Percentiles rank a stretch among this genome's conserved stretches.
phyloP scores from a whole-genome alignment of 257 asterid species.

The Gentiana straminea region DNA sequence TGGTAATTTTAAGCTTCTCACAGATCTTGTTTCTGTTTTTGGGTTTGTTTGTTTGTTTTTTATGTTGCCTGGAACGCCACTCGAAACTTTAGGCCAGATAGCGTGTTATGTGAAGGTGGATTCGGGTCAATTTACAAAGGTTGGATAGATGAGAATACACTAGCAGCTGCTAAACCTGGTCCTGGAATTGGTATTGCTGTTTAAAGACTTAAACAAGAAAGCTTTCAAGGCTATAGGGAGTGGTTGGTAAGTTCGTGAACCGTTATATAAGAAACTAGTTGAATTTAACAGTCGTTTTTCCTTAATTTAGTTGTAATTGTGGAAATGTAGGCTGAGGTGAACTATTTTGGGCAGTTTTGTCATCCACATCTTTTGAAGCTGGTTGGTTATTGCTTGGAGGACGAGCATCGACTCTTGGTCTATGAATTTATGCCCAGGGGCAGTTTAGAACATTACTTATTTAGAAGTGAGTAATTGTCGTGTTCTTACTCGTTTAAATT shows the following conservation, averaged over 20 bases:
- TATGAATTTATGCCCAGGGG: constrained; percentile 28
- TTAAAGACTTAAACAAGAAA: constrained; percentile 61
- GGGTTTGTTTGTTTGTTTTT: too few species aligned
- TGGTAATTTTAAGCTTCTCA: too few species aligned
- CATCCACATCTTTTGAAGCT: constrained; percentile 23
- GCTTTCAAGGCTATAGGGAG: constrained; percentile 73
- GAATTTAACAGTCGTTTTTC: background rate
- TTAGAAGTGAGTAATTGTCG: constrained; percentile 36
- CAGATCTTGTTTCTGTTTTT: too few species aligned
- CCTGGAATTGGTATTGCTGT: constrained; percentile 71
- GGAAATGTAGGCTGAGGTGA: constrained; percentile 25
- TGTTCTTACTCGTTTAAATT: constrained; percentile 19
- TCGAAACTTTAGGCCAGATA: constrained; percentile 77
- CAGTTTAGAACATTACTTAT: constrained; percentile 28
- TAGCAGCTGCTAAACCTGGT: constrained; percentile 64
- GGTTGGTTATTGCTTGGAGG: constrained; percentile 30
- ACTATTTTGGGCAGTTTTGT: constrained; percentile 28
- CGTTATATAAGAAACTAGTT: too few species aligned
- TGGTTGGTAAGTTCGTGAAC: constrained; percentile 82
- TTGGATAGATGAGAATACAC: constrained; percentile 67
- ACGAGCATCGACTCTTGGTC: constrained; percentile 28
- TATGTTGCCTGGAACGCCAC: too few species aligned
- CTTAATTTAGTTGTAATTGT: constrained; percentile 1
- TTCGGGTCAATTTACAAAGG: constrained; percentile 87
- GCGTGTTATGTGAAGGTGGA: constrained; percentile 82